A percentile compares a stretch with the other conserved stretches of the same genome.
phyloP scores from a whole-genome alignment of 1,139 yeast genomes.

The Saccharomyces hybrid region DNA sequence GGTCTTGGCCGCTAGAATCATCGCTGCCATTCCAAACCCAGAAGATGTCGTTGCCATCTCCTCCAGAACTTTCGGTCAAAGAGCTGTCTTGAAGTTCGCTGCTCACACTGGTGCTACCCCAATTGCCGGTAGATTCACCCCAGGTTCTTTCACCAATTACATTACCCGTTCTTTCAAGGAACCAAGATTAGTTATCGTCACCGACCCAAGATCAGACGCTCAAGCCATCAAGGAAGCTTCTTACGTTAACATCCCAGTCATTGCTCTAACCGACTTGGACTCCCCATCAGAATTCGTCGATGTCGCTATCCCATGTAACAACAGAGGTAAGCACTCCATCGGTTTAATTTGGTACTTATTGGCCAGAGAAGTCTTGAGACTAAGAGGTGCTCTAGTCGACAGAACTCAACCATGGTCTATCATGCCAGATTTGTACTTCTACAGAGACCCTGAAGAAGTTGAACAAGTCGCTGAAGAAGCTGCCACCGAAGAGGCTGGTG shows the following conservation, averaged over 20 bases:
- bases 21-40: conserved; percentile 98
- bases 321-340: conserved; percentile 99
- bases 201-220: conserved; percentile 99
- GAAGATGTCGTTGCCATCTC: conserved; percentile 98
- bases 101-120: conserved; percentile 99
- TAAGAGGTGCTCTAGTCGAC: conserved; percentile 96
- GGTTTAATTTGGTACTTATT: conserved; percentile 99
- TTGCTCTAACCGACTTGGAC: conserved; percentile 97
- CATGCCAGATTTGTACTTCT: conserved; percentile 99
- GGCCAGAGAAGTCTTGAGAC: conserved; percentile 98
- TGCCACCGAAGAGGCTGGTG: conserved; percentile 54
- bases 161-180: conserved; percentile 99
- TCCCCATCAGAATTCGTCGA: conserved; percentile 98
- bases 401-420: conserved; percentile 97
- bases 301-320: conserved; percentile 99
- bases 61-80: conserved; percentile 99
- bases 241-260: conserved; percentile 99
- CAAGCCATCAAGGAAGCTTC: conserved; percentile 99
- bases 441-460: conserved; percentile 99
- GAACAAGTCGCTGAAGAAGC: conserved; percentile 69
- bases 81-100: conserved; percentile 99
- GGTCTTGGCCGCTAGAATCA: conserved; percentile 98
- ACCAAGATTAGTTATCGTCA: conserved; percentile 98
- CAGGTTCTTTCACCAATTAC: conserved; percentile 99
- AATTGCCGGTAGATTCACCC: conserved; percentile 99